Evolutionary conservation across 2,329 filamentous ascomycete genomes (phyloP).

Genomic region (Xylaria sp.): DNA sequence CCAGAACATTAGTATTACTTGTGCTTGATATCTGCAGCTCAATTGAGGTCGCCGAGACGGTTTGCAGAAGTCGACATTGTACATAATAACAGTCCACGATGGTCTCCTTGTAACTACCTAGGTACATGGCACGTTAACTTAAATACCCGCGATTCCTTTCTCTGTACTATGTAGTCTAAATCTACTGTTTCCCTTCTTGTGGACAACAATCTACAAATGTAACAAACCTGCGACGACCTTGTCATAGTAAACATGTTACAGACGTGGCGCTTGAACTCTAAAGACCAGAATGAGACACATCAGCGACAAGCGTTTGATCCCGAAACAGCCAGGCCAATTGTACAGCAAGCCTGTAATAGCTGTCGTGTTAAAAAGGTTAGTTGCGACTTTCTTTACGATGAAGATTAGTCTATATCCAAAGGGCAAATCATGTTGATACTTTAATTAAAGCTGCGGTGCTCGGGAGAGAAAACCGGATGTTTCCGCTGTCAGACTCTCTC

Average conservation of each 20-base stretch:
- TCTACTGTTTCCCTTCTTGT: not conserved
- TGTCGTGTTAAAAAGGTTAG: constrained; percentile 34
- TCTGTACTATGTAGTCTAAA: not conserved
- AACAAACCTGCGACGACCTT: not conserved
- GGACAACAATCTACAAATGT: not conserved
- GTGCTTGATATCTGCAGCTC: not conserved
- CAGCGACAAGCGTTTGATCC: constrained; percentile 31
- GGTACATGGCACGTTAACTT: not conserved
- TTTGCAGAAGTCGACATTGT: not conserved
- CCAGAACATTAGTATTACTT: not conserved
- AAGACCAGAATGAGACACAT: constrained; percentile 18
- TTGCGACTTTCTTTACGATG: not conserved
- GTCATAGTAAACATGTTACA: constrained; percentile 25
- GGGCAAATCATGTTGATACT: not conserved
- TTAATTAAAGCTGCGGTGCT: constrained; percentile 23
- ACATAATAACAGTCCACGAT: not conserved
- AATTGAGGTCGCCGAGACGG: constrained; percentile 1
- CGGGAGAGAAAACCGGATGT: constrained; percentile 29
- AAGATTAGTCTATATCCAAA: not conserved
- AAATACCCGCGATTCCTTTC: constrained; percentile 15
- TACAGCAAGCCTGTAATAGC: constrained; percentile 33
- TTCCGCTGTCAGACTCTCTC: constrained; percentile 24
- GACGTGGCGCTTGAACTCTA: constrained; percentile 34
- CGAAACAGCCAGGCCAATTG: constrained; percentile 26
- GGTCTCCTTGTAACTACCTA: not conserved